These are phyloP conservation scores for Yarrowia galli DNA, from an alignment of 1,139 yeast genomes.

Conservation along the genomic window DNA sequence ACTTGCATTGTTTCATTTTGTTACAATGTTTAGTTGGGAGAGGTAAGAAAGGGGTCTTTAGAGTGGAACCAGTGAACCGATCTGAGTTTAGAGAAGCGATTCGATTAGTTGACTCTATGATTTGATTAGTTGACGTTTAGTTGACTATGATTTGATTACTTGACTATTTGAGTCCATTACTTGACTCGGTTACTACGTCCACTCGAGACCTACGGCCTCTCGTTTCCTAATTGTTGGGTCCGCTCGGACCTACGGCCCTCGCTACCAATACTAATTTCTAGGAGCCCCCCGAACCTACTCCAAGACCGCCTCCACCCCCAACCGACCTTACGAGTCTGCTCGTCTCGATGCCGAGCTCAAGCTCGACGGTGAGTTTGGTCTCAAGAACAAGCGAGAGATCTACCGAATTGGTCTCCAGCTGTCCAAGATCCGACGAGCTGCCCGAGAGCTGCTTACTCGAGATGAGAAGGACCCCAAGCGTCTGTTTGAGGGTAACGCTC, in stretches of 20 bases:
- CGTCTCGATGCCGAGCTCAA: constrained; percentile 99
- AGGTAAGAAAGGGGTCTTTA: too few relatives aligned
- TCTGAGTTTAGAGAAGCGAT: too few relatives aligned
- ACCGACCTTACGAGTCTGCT: constrained; percentile 98
- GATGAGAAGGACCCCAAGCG: constrained; percentile 99
- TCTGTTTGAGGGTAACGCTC: constrained; percentile 99
- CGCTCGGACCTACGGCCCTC: not conserved
- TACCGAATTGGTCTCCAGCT: constrained; percentile 99
- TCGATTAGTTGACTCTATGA: too few relatives aligned
- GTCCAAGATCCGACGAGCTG: constrained; percentile 99
- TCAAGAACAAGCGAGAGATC: constrained; percentile 99
- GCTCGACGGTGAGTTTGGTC: constrained; percentile 99
- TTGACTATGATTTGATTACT: too few relatives aligned
- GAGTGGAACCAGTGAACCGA: too few relatives aligned
- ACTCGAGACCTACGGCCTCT: too few relatives aligned
- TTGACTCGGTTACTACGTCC: too few relatives aligned
- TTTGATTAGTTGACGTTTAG: too few relatives aligned
- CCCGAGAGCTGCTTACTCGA: constrained; percentile 99
- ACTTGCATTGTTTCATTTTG: too few relatives aligned
- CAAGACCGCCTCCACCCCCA: constrained; percentile 99
- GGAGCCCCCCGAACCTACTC: constrained; percentile 92
- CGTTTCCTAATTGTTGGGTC: not conserved
- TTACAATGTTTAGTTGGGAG: too few relatives aligned
- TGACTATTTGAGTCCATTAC: too few relatives aligned
- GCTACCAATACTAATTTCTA: constrained; percentile 35